A percentile compares a stretch with the other conserved stretches of the same genome.
phyloP scores from a whole-genome alignment of 2,329 filamentous ascomycete genomes.

The Huntiella decipiens region DNA sequence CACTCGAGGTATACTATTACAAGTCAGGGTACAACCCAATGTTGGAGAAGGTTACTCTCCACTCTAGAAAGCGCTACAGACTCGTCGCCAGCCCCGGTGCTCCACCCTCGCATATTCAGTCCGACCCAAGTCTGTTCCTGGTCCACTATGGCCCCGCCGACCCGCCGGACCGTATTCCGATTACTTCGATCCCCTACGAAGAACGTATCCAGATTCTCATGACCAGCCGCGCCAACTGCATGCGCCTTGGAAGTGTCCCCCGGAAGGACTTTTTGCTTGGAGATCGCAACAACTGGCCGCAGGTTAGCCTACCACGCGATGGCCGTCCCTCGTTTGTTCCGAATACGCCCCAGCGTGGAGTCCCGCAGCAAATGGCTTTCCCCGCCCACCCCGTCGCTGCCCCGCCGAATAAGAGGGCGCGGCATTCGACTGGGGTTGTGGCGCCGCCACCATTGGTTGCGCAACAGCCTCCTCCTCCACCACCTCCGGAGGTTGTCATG shows the following conservation, averaged over 20 bases:
- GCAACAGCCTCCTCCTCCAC: conserved; percentile 15
- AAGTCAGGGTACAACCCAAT: conserved; percentile 55
- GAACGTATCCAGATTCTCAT: conserved; percentile 41
- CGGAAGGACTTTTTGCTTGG: conserved; percentile 90
- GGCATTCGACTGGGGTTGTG: conserved; percentile 25
- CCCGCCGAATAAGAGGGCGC: conserved; percentile 35
- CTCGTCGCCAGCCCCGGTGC: conserved; percentile 54
- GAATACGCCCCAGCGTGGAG: conserved; percentile 25
- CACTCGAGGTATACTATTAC: conserved; percentile 74
- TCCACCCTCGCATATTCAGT: conserved; percentile 47
- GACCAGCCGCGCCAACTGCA: conserved; percentile 43
- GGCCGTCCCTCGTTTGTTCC: conserved; percentile 30
- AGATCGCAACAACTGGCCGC: conserved; percentile 79
- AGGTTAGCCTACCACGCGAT: conserved; percentile 51
- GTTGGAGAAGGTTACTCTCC: conserved; percentile 54
- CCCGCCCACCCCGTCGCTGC: conserved; percentile 30
- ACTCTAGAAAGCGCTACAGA: conserved; percentile 72
- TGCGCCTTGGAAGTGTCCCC: conserved; percentile 59
- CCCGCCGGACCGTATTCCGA: conserved; percentile 51
- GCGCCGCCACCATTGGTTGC: conserved; percentile 12
- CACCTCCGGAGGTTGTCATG: conserved; percentile 29
- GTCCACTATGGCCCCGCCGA: conserved; percentile 74
- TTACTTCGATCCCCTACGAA: conserved; percentile 44
- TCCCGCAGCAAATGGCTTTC: conserved; percentile 44
- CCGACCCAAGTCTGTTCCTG: conserved; percentile 74